Evolutionary conservation across 2,329 filamentous ascomycete species (phyloP), one percentile per base, ranked within the genome.

Genomic region (Helicocarpus griseus): DNA sequence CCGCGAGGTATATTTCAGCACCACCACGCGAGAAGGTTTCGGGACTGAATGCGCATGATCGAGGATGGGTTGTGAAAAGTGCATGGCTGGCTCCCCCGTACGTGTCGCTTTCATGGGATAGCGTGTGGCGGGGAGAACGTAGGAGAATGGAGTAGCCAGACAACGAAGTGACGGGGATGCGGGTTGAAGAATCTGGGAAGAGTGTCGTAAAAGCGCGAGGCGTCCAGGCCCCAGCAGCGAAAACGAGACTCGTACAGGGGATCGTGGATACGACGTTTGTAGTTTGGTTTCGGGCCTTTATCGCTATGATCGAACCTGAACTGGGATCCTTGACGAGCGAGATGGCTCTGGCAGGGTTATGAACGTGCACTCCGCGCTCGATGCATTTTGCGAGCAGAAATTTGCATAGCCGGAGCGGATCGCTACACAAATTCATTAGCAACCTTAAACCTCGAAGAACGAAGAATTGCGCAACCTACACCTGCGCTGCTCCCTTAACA

Each of bases 91-190:
- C 70, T 29, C 63, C 63, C 3, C 52, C 73, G n/a, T 75, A 65
- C 38, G 70, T 63, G 4, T 57, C 58, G 4, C 49, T 55, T 48
- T 69, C 65, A 7, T 63, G 60, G 6, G 61, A 57, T 11, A 58
- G 46, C 2, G 59, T 67, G 54, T 53, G 72, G 66, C 75, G 71
- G 1, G 83, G 80, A 5, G 79, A 81, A 52, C 72, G 77, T 4
- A 90, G 67, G 2, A 89, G 77, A 7, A 91, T 68, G 17, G 84
- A 88, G 66, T 90, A 82, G 0, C 87, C 87, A 0, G 85, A 84
- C 4, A 89, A 70, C 17, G 79, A 75, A 2, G 72, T 70, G 39
- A 89, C 72, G 0, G 81, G 79, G 21, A 89, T 68, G 9, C 70
- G 64, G 1, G 76, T 60, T 2, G 60, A 61, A 1, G 83, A 76